Evolutionary conservation across 805 yeast species (phyloP).

Genomic region (Starmerella potacharoeniae): DNA sequence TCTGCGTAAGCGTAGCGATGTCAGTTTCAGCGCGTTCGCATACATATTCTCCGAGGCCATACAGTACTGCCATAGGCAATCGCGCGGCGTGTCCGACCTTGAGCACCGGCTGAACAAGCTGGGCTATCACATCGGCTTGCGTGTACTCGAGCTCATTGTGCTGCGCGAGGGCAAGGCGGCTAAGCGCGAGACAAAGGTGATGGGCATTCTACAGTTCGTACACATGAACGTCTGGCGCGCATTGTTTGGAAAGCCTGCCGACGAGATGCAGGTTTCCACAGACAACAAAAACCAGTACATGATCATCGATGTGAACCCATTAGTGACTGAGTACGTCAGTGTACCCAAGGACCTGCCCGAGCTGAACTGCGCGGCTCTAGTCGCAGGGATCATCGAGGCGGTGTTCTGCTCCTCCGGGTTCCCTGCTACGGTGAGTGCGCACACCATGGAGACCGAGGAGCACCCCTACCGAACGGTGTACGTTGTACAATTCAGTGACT

Average conservation of each 20-base stretch:
- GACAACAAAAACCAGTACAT: conserved; percentile 57
- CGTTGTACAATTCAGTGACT: conserved; percentile 51
- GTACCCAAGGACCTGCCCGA: conserved; percentile 71
- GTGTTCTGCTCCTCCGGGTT: conserved; percentile 63
- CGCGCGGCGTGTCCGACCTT: conserved; percentile 57
- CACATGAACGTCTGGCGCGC: conserved; percentile 63
- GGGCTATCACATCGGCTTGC: conserved; percentile 69
- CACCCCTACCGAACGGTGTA: conserved; percentile 61
- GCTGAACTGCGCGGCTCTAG: conserved; percentile 69
- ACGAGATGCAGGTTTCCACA: conserved; percentile 62
- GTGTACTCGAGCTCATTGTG: conserved; percentile 56
- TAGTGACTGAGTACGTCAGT: conserved; percentile 58
- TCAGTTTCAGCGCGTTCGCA: conserved; percentile 54
- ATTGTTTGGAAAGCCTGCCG: conserved; percentile 62
- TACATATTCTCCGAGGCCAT: conserved; percentile 62
- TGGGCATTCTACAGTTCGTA: conserved; percentile 61
- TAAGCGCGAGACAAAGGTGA: conserved; percentile 52
- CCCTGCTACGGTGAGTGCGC: conserved; percentile 72
- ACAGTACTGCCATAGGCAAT: conserved; percentile 48
- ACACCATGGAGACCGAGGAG: conserved; percentile 51
- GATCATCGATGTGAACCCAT: conserved; percentile 68
- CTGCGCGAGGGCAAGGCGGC: conserved; percentile 50
- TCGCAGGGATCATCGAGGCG: conserved; percentile 79
- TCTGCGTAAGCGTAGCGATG: conserved; percentile 54
- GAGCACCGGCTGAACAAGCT: conserved; percentile 50